Percentiles rank a stretch among this genome's conserved stretches.
phyloP scores from a whole-genome alignment of 139 green algal genomes.

The Chlamydomonas incerta region DNA sequence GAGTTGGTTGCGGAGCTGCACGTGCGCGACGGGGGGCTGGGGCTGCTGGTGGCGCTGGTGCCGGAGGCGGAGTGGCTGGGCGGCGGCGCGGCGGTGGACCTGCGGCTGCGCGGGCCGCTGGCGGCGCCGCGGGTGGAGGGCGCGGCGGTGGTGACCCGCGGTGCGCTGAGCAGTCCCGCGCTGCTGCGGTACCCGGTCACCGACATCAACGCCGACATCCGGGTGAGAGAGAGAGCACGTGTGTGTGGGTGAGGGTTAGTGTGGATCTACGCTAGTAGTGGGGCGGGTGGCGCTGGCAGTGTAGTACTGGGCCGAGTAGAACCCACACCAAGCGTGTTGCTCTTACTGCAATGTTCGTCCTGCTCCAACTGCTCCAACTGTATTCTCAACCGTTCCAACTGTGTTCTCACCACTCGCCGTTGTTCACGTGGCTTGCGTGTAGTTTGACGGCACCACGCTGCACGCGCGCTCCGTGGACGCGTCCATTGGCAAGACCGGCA shows the following conservation, averaged over 20 bases:
- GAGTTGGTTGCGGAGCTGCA: constrained; percentile 40
- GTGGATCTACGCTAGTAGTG: too few species aligned
- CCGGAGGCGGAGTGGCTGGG: constrained; percentile 80
- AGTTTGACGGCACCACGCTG: constrained; percentile 55
- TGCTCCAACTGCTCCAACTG: too few species aligned
- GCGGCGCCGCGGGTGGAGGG: constrained; percentile 35
- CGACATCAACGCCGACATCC: constrained; percentile 43
- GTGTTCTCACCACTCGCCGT: too few species aligned
- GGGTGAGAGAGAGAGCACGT: too few species aligned
- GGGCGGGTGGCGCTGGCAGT: too few species aligned
- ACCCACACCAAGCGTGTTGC: too few species aligned
- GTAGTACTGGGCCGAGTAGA: too few species aligned
- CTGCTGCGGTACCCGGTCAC: constrained; percentile 49
- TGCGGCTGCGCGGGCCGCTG: constrained; percentile 63
- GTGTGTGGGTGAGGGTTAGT: neutral
- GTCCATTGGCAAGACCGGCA: constrained; percentile 72
- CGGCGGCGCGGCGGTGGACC: constrained; percentile 76
- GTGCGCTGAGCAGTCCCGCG: neutral
- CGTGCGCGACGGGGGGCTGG: constrained; percentile 88
- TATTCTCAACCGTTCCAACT: too few species aligned
- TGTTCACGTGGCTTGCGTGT: constrained; percentile 38
- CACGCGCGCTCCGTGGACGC: constrained; percentile 77
- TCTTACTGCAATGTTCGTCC: too few species aligned
- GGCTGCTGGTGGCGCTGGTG: constrained; percentile 76
- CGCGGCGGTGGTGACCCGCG: neutral